Evolutionary conservation across 1,284 basidiomycete species (phyloP).

Genomic region (Trametes sp.): DNA sequence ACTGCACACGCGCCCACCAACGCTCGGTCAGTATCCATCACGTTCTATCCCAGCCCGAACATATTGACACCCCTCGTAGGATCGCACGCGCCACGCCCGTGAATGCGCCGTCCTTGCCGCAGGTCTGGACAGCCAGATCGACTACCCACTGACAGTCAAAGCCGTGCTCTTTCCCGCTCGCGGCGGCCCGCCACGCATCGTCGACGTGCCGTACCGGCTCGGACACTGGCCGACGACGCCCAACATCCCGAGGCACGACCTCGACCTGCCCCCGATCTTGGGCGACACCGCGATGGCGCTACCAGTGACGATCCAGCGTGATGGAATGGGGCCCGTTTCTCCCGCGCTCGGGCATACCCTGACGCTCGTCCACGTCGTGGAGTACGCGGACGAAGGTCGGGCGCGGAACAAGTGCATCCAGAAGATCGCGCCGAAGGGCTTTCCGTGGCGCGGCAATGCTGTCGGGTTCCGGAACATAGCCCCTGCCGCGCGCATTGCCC

Average conservation of each 20-base stretch:
- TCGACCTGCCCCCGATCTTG: neutral
- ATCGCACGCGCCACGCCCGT: conserved; percentile 7
- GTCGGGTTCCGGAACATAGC: neutral
- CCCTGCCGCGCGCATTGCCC: conserved; percentile 1
- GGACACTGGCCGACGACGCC: neutral
- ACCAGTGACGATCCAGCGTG: conserved; percentile 8
- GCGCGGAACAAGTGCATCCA: conserved; percentile 6
- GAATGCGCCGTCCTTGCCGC: neutral
- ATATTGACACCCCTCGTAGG: neutral
- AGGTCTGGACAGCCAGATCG: neutral
- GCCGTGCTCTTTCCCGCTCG: conserved; percentile 10
- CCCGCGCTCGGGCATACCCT: neutral
- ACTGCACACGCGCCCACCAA: neutral
- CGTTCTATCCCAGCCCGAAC: neutral
- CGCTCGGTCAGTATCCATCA: neutral
- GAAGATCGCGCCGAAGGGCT: neutral
- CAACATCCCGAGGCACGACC: neutral
- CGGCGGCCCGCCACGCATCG: conserved; percentile 9
- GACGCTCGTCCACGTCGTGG: neutral
- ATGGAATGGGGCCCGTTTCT: neutral
- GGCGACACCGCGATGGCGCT: neutral
- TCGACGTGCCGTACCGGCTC: conserved; percentile 10
- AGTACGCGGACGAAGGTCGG: neutral
- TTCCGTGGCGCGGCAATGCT: conserved; percentile 1
- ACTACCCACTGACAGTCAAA: conserved; percentile 4